phyloP scores from a whole-genome alignment of 352 stramenopile species.

The Phytophthora citrophthora region DNA sequence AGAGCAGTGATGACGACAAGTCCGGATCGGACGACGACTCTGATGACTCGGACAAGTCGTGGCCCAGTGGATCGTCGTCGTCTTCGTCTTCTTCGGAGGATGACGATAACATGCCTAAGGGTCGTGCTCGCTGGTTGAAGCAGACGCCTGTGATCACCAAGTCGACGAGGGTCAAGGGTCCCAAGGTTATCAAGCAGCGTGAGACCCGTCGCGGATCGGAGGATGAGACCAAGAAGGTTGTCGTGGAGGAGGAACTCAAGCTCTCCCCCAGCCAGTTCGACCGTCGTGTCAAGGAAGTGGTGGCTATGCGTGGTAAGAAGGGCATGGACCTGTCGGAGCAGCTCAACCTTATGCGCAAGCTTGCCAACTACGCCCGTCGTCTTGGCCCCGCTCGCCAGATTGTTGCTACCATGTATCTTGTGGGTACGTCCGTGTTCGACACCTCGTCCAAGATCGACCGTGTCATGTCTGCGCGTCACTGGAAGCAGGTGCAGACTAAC shows the following conservation, averaged over 20 bases:
- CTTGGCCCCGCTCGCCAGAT: conserved; percentile 80
- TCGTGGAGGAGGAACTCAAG: conserved; percentile 85
- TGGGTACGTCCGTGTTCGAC: conserved; percentile 85
- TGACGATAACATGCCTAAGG: conserved; percentile 93
- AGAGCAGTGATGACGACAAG: conserved; percentile 32
- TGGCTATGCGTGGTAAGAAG: conserved; percentile 86
- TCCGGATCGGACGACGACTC: conserved; percentile 47
- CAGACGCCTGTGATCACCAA: conserved; percentile 78
- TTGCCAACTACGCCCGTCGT: conserved; percentile 80
- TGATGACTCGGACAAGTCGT: conserved; percentile 60
- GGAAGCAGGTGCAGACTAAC: conserved; percentile 74
- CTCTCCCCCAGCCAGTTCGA: conserved; percentile 82
- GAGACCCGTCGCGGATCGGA: conserved; percentile 66
- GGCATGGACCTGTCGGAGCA: conserved; percentile 79
- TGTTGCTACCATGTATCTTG: conserved; percentile 82
- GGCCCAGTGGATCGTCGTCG: conserved; percentile 65
- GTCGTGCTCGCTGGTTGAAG: conserved; percentile 96
- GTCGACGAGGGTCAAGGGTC: conserved; percentile 50
- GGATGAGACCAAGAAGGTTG: conserved; percentile 52
- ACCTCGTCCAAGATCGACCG: conserved; percentile 86
- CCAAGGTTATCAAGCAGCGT: conserved; percentile 45
- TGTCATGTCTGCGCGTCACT: conserved; percentile 81
- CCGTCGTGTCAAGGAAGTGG: conserved; percentile 84
- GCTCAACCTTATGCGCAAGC: conserved; percentile 72
- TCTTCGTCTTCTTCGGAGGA: conserved; percentile 72